Percentiles rank a stretch among this genome's conserved stretches.
phyloP scores from a whole-genome alignment of 768 basidiomycete genomes.

The Lactarius akahatsu region DNA sequence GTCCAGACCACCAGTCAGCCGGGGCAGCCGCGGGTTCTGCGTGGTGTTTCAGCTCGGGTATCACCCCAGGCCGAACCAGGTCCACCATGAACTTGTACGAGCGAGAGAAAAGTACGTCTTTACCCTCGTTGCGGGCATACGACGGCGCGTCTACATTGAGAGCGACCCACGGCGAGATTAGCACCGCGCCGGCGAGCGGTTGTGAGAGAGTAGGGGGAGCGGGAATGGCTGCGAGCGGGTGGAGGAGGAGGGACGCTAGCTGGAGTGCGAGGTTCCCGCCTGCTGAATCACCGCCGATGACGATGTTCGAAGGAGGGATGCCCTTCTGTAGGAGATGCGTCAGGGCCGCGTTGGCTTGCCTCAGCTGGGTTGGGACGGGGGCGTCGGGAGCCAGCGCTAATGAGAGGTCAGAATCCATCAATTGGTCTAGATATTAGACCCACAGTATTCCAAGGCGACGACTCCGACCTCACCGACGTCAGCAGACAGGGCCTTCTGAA shows the following conservation, averaged over 20 bases:
- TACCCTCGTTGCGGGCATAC: constrained; percentile 1
- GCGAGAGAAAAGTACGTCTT: background rate
- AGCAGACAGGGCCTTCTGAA: constrained; percentile 1
- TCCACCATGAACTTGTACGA: background rate
- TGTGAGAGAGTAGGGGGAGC: constrained; percentile 4
- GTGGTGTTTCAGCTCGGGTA: background rate
- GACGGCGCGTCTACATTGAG: constrained; percentile 2
- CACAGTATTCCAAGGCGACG: constrained; percentile 13
- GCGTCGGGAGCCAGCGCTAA: constrained; percentile 8
- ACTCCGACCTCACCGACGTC: constrained; percentile 12
- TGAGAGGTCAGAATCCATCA: background rate
- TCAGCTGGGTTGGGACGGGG: constrained; percentile 30
- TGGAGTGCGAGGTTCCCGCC: constrained; percentile 31
- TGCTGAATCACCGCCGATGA: constrained; percentile 30
- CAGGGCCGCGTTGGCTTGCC: constrained; percentile 25
- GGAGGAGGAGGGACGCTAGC: constrained; percentile 27
- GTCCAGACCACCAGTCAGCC: constrained; percentile 6
- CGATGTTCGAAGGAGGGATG: constrained; percentile 26
- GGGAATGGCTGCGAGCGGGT: constrained; percentile 25
- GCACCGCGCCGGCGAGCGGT: constrained; percentile 4
- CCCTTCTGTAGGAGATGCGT: constrained; percentile 26
- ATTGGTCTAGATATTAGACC: background rate
- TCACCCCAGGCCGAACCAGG: background rate
- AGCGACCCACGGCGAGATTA: constrained; percentile 13
- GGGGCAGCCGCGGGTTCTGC: background rate